Conservation (phyloP, 1,284 basidiomycete genomes). For the Puccinia horiana region DNA sequence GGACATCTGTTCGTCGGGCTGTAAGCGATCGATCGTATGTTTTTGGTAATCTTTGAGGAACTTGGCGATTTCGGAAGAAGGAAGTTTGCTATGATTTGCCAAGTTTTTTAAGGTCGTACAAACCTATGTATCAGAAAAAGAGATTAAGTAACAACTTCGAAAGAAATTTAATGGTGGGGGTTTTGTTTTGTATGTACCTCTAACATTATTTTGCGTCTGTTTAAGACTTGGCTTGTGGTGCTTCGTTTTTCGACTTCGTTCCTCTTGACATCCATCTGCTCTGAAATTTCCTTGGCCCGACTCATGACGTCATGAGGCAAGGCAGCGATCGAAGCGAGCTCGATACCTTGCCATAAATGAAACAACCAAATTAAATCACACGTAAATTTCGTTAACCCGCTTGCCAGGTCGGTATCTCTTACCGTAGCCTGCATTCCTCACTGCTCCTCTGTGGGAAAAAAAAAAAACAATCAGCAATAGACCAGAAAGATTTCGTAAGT, state of each 20-base stretch:
- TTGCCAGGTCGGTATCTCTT: neutral
- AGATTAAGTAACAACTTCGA: neutral
- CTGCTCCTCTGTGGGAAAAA: constrained; percentile 25
- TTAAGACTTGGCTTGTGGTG: constrained; percentile 18
- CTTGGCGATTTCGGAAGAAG: constrained; percentile 19
- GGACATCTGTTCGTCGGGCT: constrained; percentile 15
- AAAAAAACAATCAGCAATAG: neutral
- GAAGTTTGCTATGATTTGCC: constrained; percentile 42
- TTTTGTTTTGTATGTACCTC: neutral
- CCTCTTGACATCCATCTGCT: neutral
- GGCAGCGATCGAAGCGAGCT: constrained; percentile 38
- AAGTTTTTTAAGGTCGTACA: constrained; percentile 33
- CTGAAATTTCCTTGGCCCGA: constrained; percentile 14
- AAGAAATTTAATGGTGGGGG: no score
- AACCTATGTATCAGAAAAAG: neutral
- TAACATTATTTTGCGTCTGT: constrained; percentile 33
- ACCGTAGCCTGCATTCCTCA: constrained; percentile 42
- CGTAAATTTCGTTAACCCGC: neutral
- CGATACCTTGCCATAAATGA: constrained; percentile 23
- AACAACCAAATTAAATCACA: neutral
- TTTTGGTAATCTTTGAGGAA: constrained; percentile 39
- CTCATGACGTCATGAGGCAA: constrained; percentile 39
- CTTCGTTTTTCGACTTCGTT: neutral
- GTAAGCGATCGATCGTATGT: constrained; percentile 23
- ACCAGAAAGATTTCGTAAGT: neutral